A percentile compares a stretch with the other conserved stretches of the same genome.
Evolutionary conservation across 2,329 filamentous ascomycete genomes (phyloP).

Genomic region (Biscogniauxia sp.): DNA sequence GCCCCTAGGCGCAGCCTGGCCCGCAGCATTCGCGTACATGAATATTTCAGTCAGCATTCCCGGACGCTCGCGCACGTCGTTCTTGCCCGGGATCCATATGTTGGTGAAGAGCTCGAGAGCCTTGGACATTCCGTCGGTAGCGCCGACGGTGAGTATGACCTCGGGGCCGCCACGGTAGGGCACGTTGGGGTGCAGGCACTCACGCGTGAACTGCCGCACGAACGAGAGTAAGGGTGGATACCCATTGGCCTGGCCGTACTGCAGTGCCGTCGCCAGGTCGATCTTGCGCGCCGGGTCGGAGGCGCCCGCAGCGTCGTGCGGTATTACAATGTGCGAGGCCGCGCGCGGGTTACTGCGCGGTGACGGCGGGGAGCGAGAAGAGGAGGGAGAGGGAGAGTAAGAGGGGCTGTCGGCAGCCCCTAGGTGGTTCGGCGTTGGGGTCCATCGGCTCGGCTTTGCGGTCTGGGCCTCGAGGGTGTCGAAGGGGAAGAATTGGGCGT

Average conservation of each 20-base stretch:
- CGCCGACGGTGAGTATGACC: conserved; percentile 75
- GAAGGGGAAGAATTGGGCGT: conserved; percentile 81
- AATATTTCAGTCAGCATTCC: conserved; percentile 78
- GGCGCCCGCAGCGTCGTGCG: conserved; percentile 47
- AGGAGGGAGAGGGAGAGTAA: conserved; percentile 38
- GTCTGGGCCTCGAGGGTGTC: conserved; percentile 84
- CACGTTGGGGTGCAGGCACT: conserved; percentile 76
- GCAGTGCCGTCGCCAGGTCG: conserved; percentile 76
- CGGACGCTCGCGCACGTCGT: conserved; percentile 68
- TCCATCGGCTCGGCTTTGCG: conserved; percentile 71
- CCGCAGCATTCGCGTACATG: conserved; percentile 74
- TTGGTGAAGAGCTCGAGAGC: conserved; percentile 72
- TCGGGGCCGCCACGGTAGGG: conserved; percentile 77
- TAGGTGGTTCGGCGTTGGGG: conserved; percentile 64
- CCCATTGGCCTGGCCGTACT: conserved; percentile 82
- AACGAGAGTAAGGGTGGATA: conserved; percentile 78
- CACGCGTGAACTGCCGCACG: conserved; percentile 72
- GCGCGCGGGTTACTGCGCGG: conserved; percentile 24
- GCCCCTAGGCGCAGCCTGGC: conserved; percentile 64
- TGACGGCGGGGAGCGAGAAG: conserved; percentile 29
- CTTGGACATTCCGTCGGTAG: conserved; percentile 84
- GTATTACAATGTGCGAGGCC: conserved; percentile 63
- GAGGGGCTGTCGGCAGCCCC: conserved; percentile 34
- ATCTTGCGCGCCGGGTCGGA: conserved; percentile 66
- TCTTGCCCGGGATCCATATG: conserved; percentile 67